Evolutionary conservation across 495 filamentous ascomycete genomes (phyloP), one percentile per base, ranked within the genome.

Genomic region (Trichocladium antarcticum): DNA sequence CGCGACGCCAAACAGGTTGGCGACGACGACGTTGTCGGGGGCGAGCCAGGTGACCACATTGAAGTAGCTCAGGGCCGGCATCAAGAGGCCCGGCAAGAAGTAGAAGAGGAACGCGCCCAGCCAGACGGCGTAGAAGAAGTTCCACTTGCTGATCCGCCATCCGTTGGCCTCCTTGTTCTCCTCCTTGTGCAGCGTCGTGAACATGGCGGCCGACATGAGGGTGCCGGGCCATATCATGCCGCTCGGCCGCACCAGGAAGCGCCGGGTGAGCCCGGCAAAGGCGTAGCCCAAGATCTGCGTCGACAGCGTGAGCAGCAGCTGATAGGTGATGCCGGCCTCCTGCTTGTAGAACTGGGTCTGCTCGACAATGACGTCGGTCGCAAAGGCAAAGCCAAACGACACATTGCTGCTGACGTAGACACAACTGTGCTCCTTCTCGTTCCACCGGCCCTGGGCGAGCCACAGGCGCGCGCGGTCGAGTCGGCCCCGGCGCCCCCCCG

Each of bases 171-270:
- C 65, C 38, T 75, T 75, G 58, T 94, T 94, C 42, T 83, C 79
- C 45, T 84, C 80, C 42, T 85, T 89, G 60, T 95, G 89, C 19
- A 95, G 70, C 0, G 88, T 89, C 2, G 79, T 81, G 54, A 95
- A 84, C 72, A 95, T 85, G 36, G 88, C 83, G 1, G 87, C 84
- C 37, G 88, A 89, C 64, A 89, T 87, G 27, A 95, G 71, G 4
- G 88, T 89, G 37, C 82, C 81, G 0, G 89, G 89, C 89, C 89
- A 95, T 14, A 95, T 84, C 87, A 95, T 94, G 15, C 85, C 82
- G 37, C 83, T 81, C 6, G 89, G 89, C 6, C 82, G 76, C 14
- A 93, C 87, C n/a, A 90, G 69, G 58, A 83, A 84, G 19, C 81
- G 73, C n/a, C 84, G 73, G 2, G 81, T 83, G 31, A 92, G 69